Conservation (phyloP, 176 grass and related monocot species). For the Carex kokanica region DNA sequence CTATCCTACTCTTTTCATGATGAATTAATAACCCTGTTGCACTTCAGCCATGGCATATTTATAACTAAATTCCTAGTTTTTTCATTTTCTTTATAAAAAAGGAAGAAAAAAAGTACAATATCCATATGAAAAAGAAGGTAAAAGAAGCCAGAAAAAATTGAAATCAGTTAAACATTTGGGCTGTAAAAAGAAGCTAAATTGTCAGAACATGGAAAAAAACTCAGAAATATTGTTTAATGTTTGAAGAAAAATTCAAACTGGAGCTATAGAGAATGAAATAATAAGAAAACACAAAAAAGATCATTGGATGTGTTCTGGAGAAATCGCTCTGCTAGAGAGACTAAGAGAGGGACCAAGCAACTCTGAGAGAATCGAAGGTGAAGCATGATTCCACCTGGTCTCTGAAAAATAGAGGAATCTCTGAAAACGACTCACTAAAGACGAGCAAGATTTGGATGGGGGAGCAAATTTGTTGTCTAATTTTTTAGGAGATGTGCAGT, state of each 20-base stretch:
- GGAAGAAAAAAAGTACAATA: neutral
- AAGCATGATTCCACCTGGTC: neutral
- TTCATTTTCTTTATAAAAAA: neutral
- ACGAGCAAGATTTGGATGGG: neutral
- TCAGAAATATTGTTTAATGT: neutral
- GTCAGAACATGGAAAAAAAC: too few relatives aligned
- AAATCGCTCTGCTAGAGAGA: too few relatives aligned
- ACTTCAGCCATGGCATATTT: neutral
- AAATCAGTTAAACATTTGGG: neutral
- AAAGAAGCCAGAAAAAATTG: neutral
- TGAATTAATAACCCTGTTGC: neutral
- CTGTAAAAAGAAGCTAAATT: neutral
- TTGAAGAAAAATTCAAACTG: neutral
- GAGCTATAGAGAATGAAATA: neutral
- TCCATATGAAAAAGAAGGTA: neutral
- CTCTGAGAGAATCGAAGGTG: too few relatives aligned
- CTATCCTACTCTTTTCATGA: neutral
- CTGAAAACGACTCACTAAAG: neutral
- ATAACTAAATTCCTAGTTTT: neutral
- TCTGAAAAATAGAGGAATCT: neutral
- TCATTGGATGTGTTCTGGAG: neutral
- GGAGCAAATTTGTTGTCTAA: neutral
- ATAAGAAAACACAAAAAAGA: neutral
- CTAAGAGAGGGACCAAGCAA: too few relatives aligned
- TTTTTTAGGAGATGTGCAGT: neutral